These are phyloP conservation scores for Cajanus cajan DNA, from an alignment of 306 rosid species.

Conservation along the genomic window DNA sequence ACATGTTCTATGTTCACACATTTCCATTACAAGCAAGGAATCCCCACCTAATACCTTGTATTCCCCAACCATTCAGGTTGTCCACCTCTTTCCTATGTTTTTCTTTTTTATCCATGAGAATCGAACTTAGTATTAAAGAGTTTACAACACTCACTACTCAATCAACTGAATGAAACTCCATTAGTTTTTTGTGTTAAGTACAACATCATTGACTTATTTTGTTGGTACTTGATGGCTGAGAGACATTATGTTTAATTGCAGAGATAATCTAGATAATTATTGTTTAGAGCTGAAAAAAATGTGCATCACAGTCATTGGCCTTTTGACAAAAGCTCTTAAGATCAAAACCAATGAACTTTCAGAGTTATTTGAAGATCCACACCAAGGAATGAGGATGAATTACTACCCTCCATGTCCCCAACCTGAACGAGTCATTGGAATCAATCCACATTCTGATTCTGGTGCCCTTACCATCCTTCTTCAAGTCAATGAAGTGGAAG, in stretches of 20 bases:
- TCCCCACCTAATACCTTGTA: conserved; percentile 4
- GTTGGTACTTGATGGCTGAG: neutral
- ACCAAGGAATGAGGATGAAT: conserved; percentile 35
- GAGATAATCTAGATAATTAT: conserved; percentile 29
- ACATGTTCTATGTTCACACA: conserved; percentile 23
- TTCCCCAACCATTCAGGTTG: conserved; percentile 35
- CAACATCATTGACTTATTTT: neutral
- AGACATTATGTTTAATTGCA: neutral
- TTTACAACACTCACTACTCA: no score
- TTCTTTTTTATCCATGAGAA: no score
- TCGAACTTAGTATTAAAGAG: no score
- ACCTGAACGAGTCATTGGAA: conserved; percentile 33
- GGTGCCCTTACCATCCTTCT: conserved; percentile 34
- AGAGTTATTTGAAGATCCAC: conserved; percentile 20
- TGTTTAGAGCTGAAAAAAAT: conserved; percentile 6
- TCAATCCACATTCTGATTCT: conserved; percentile 36
- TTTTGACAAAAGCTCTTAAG: conserved; percentile 29
- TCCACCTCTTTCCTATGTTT: neutral
- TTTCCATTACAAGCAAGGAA: conserved; percentile 1
- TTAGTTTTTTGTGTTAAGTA: no score
- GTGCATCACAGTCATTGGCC: conserved; percentile 19
- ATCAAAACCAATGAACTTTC: neutral
- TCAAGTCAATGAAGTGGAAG: conserved; percentile 36
- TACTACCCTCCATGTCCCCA: conserved; percentile 37
- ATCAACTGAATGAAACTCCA: no score